Conservation (phyloP, 139 green algal species). For the Yamagishiella unicocca region DNA sequence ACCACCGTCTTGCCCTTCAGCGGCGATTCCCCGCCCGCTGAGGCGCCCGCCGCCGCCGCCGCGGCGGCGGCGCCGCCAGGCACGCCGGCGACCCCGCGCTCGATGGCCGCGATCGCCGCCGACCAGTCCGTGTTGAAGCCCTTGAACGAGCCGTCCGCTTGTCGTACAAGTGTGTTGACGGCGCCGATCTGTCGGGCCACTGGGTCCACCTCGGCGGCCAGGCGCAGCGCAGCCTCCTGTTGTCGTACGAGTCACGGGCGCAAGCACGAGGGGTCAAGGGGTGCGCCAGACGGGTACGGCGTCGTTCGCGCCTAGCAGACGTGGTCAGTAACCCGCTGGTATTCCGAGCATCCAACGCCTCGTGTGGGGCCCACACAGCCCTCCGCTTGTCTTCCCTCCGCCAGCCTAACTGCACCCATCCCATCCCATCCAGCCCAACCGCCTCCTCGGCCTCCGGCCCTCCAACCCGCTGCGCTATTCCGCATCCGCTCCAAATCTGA, state of each 20-base stretch:
- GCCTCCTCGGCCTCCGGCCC: too few relatives aligned
- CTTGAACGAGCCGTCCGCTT: constrained; percentile 76
- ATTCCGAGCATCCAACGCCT: too few relatives aligned
- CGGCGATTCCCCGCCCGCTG: constrained; percentile 84
- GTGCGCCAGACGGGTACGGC: too few relatives aligned
- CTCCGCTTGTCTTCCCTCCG: too few relatives aligned
- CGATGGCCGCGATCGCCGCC: constrained; percentile 93
- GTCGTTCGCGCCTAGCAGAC: too few relatives aligned
- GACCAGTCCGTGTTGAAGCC: constrained; percentile 97
- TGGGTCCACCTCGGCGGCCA: constrained; percentile 77
- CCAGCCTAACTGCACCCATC: too few relatives aligned
- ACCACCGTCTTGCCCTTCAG: constrained; percentile 86
- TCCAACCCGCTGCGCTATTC: too few relatives aligned
- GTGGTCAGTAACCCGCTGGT: too few relatives aligned
- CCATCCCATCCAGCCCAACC: too few relatives aligned
- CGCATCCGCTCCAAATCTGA: too few relatives aligned
- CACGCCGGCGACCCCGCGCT: constrained; percentile 71
- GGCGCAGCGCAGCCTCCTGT: constrained; percentile 85
- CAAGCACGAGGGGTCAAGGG: too few relatives aligned
- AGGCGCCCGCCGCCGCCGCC: constrained; percentile 86
- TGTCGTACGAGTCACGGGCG: background rate
- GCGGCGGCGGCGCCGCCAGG: constrained; percentile 58
- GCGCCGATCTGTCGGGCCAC: constrained; percentile 91
- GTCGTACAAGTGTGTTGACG: constrained; percentile 94
- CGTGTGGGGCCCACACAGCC: too few relatives aligned